Evolutionary conservation across 352 stramenopile genomes (phyloP), one percentile per base, ranked within the genome.

Genomic region (Pythium monospermum): DNA sequence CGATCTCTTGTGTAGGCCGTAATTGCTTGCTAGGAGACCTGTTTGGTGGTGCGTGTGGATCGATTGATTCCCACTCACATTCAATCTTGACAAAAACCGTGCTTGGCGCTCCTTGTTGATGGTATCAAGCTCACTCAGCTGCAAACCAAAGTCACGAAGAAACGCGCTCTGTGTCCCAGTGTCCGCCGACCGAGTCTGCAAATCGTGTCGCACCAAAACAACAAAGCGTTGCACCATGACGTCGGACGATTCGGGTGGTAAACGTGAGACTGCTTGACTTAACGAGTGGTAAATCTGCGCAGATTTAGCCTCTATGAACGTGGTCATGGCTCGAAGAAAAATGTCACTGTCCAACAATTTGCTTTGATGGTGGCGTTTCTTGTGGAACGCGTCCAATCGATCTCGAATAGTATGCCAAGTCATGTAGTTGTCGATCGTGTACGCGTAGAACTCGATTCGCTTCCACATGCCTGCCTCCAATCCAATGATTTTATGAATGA

Each of bases 401-500:
- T 60, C 44, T 18, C 21, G 11, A 22, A 60, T 22, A n/a, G 53
- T 35, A 19, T 27, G 16, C 43, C 53, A 53, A 2, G 27, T 35
- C 5, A n/a, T 7, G 13, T 13, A 28, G 19, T 60, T 44, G 0
- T 60, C 43, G 4, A 60, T 6, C 2, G 22, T 28, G 37, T 49
- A 32, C 8, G 25, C 21, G 18, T 38, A 18, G 0, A 60, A 36
- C 16, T 52, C 35, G 3, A 53, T 42, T 2, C 36, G 38, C 12
- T 44, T 33, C 53, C 43, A 60, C 21, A 15, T 22, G 15, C 44
- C 43, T 7, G 53, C 35, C 4, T 60, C 53, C 2, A 44, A 26
- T 1, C 25, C 41, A 4, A 60, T 31, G 32, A 60, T 53, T n/a
- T 41, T 37, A 22, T 60, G 53, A 31, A 60, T 60, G 6, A 53